Evolutionary conservation across 176 grass and related monocot genomes (phyloP).

Genomic region (Elaeis guineensis): DNA sequence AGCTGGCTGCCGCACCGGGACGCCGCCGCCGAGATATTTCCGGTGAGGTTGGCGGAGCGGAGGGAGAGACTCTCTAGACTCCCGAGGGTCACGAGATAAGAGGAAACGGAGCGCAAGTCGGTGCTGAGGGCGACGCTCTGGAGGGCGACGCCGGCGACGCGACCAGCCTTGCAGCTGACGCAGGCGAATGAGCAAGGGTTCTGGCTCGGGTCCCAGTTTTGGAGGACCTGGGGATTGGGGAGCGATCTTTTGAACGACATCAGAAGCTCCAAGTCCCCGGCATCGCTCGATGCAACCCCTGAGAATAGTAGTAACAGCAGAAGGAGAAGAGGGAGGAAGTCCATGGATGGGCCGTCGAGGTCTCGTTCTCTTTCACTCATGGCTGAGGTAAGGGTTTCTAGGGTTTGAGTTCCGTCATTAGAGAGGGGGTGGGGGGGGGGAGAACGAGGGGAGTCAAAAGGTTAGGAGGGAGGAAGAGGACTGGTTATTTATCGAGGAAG

Average conservation of each 20-base stretch:
- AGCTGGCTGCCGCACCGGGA: conserved; percentile 1
- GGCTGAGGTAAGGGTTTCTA: not conserved
- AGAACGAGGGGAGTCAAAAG: not conserved
- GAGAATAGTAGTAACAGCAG: not conserved
- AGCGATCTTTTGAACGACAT: conserved; percentile 13
- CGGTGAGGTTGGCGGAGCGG: conserved; percentile 4
- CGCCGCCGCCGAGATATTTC: not conserved
- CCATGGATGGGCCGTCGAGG: not conserved
- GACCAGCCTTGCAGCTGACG: conserved; percentile 2
- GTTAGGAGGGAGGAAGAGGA: not conserved
- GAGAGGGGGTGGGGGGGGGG: not conserved
- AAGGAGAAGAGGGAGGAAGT: not conserved
- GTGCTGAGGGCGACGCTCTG: not conserved
- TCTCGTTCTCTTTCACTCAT: not conserved
- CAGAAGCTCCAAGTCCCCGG: conserved; percentile 18
- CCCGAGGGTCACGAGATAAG: conserved; percentile 5
- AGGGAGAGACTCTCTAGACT: conserved; percentile 5
- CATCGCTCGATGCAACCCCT: not conserved
- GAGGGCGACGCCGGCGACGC: conserved; percentile 4
- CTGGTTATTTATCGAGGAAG: conserved; percentile 9
- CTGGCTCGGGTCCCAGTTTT: conserved; percentile 1
- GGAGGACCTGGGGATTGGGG: conserved; percentile 9
- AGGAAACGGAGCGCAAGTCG: conserved; percentile 5
- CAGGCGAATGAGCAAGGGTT: conserved; percentile 7
- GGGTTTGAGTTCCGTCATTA: not conserved